These are phyloP conservation scores for Pneumocystis murina DNA, from an alignment of 1,139 yeast genomes.

Conservation along the genomic window DNA sequence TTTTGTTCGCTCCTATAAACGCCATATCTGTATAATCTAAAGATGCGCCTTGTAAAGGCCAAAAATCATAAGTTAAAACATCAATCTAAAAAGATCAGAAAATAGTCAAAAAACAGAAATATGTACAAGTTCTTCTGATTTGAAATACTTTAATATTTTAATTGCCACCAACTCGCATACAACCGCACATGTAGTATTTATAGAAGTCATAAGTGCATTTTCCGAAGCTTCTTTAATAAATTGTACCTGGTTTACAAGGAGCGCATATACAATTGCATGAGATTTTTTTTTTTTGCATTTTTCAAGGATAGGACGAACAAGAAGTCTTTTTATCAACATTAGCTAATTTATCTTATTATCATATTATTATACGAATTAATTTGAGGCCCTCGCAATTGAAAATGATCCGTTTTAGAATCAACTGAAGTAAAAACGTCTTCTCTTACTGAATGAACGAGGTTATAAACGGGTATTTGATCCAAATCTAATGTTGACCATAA, in stretches of 20 bases:
- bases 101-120: not conserved
- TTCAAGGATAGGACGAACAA: slow-evolving; percentile 36
- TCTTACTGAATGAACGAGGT: slow-evolving; percentile 14
- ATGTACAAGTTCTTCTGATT: slow-evolving; percentile 27
- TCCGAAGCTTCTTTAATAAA: slow-evolving; percentile 36
- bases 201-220: slow-evolving; percentile 36
- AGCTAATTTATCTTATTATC: not conserved
- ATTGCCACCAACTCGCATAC: slow-evolving; percentile 44
- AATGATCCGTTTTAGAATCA: slow-evolving; percentile 37
- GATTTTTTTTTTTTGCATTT: slow-evolving; percentile 18
- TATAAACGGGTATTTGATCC: slow-evolving; percentile 24
- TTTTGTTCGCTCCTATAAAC: slow-evolving; percentile 24
- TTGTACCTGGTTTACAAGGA: slow-evolving; percentile 26
- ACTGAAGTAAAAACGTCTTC: slow-evolving; percentile 30
- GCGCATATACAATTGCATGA: slow-evolving; percentile 25
- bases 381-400: slow-evolving; percentile 43
- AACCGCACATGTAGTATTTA: slow-evolving; percentile 37
- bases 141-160: slow-evolving; percentile 37
- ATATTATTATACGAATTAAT: slow-evolving; percentile 17
- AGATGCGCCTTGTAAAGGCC: slow-evolving; percentile 20
- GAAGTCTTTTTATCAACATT: slow-evolving; percentile 25
- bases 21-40: slow-evolving; percentile 8
- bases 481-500: slow-evolving; percentile 9
- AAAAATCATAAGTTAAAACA: slow-evolving; percentile 28
- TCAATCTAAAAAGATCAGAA: slow-evolving; percentile 24